Conservation (phyloP, 495 filamentous ascomycete genomes). For the Peziza echinospora region DNA sequence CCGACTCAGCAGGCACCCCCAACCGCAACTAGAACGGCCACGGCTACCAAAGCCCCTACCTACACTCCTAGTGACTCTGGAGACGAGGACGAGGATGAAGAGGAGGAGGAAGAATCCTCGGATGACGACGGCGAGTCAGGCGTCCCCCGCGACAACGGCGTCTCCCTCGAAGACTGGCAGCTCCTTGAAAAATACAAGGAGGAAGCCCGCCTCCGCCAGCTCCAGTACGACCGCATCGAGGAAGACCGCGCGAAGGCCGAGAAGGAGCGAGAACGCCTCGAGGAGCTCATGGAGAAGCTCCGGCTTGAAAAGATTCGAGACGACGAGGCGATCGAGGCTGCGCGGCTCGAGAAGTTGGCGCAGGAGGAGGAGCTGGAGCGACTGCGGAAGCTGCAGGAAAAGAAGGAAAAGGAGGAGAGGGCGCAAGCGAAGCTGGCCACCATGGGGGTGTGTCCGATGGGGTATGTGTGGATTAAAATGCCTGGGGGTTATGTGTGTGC, state of each 20-base stretch:
- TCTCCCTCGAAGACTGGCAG: constrained; percentile 38
- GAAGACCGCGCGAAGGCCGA: background rate
- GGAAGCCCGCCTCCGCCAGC: background rate
- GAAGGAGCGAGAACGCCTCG: background rate
- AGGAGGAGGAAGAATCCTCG: background rate
- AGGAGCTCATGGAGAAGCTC: background rate
- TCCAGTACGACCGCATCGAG: background rate
- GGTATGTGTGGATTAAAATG: constrained; percentile 3
- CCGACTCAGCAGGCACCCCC: background rate
- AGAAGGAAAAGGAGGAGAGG: background rate
- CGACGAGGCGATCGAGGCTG: background rate
- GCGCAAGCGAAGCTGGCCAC: constrained; percentile 2
- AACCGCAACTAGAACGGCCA: background rate
- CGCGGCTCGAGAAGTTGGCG: background rate
- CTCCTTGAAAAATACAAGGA: constrained; percentile 31
- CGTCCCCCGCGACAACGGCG: constrained; percentile 33
- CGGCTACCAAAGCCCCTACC: background rate
- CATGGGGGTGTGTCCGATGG: constrained; percentile 2
- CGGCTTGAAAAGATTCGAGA: background rate
- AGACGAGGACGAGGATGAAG: background rate
- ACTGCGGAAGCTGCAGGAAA: background rate
- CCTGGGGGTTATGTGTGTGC: constrained; percentile 3
- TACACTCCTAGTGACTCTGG: background rate
- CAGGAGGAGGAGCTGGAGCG: background rate
- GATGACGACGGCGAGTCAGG: too few relatives aligned